Evolutionary conservation across 2,329 filamentous ascomycete species (phyloP).

Genomic region (Allantophomopsis cytisporea): DNA sequence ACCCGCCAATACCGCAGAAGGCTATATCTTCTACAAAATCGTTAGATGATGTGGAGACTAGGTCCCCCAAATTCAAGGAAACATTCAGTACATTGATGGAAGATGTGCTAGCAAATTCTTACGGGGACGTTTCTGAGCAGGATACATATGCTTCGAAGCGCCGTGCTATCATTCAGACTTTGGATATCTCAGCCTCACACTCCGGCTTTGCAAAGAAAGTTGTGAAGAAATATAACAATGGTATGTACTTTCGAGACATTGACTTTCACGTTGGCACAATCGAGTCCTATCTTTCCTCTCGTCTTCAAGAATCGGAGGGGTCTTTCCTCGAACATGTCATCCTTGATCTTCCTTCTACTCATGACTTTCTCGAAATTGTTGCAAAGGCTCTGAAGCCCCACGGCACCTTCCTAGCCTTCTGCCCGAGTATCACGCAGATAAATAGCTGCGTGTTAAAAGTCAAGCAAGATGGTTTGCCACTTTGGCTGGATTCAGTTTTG

Average conservation of each 20-base stretch:
- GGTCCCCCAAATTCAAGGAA: not conserved
- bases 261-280: conserved; percentile 63
- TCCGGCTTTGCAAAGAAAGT: conserved; percentile 50
- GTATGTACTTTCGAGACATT: conserved; percentile 55
- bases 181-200: conserved; percentile 51
- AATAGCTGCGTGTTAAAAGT: conserved; percentile 45
- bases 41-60: conserved; percentile 7
- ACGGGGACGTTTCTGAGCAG: not conserved
- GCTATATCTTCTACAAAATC: conserved; percentile 8
- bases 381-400: conserved; percentile 46
- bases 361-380: conserved; percentile 33
- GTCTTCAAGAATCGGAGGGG: conserved; percentile 28
- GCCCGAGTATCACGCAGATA: conserved; percentile 69
- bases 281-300: conserved; percentile 43
- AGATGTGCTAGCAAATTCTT: not conserved
- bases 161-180: conserved; percentile 59
- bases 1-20: conserved; percentile 30
- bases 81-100: not conserved
- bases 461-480: conserved; percentile 35
- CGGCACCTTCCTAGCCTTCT: conserved; percentile 56
- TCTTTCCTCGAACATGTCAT: conserved; percentile 60
- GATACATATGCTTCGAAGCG: conserved; percentile 34
- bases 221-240: conserved; percentile 52
- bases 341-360: conserved; percentile 56
- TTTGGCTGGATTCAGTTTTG: conserved; percentile 41